Base-by-base conservation (phyloP, 495 filamentous ascomycete species). In the Daldinia decipiens region DNA sequence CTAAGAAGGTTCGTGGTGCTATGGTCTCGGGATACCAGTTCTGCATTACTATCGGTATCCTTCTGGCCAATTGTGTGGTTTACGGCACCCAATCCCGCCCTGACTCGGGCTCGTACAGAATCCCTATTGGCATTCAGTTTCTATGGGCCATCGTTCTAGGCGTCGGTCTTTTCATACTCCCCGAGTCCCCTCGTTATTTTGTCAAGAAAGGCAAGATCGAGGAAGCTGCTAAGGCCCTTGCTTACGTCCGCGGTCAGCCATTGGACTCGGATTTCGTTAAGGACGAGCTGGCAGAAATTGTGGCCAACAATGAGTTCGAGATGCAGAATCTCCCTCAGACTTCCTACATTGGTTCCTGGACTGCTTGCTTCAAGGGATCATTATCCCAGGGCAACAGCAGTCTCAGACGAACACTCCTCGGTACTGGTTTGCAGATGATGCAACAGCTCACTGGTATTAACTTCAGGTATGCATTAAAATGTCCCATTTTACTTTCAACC, bases 401-500 rank as follows among this genome's bases (percentile, higher is more conserved):
- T 79, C 40, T 90, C 51, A 88, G 90, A 72, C 88, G 90, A 68
- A 90, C 89, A n/a, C 79, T 91, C 55, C 82, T 92, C 51, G 90
- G 90, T 78, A 86, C 85, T 19, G 85, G 84, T 43, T 73, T 91
- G 43, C 89, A 92, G 77, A 87, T 87, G 80, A 85, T 89, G 75
- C 89, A 91, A 29, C 75, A 79, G 62, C 78, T 72, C 83, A 87
- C 92, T 27, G 92, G 92, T 82, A 89, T 96, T 81, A 95, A 96
- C 85, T 95, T 95, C 83, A 36, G 34, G 34, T 36, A 36, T 36
- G 34, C 13, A 36, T 13, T 36, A 36, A n/a, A n/a, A n/a, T n/a
- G n/a, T n/a, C n/a, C n/a, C n/a, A n/a, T n/a, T n/a, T 12, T 34
- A 34, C 9, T 12, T 3, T 12, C 3, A 13, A 36, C 1, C 12